Conservation (phyloP, 495 filamentous ascomycete genomes). For the Haplographium delicatum region DNA sequence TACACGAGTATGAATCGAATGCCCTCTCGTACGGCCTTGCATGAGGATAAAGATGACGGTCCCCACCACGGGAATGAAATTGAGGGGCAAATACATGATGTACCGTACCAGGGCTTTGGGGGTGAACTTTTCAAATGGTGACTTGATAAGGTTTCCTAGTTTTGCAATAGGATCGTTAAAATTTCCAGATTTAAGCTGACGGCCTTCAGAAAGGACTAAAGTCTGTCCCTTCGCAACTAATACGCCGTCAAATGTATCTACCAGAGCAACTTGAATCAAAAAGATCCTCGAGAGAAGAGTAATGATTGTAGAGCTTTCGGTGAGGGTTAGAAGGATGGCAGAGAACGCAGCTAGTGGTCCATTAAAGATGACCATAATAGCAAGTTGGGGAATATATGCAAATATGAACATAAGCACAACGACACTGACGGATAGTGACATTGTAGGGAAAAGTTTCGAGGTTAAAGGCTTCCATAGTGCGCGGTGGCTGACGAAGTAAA, state of each 20-base stretch:
- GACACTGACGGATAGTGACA: constrained; percentile 55
- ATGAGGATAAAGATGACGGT: constrained; percentile 72
- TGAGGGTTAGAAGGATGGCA: constrained; percentile 71
- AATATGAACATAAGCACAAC: constrained; percentile 68
- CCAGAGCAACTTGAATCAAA: constrained; percentile 69
- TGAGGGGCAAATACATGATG: constrained; percentile 76
- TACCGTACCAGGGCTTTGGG: constrained; percentile 63
- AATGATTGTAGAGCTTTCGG: constrained; percentile 75
- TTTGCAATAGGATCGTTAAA: constrained; percentile 54
- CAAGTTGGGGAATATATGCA: constrained; percentile 85
- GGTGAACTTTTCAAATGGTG: constrained; percentile 62
- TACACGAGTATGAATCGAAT: constrained; percentile 31
- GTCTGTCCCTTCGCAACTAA: constrained; percentile 52
- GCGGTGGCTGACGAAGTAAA: constrained; percentile 70
- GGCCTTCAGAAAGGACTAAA: constrained; percentile 60
- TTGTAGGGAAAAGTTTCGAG: constrained; percentile 60
- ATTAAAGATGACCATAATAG: constrained; percentile 73
- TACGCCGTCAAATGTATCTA: constrained; percentile 90
- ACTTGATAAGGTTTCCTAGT: constrained; percentile 67
- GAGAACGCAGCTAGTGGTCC: constrained; percentile 79
- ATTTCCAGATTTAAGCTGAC: constrained; percentile 58
- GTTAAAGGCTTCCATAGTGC: constrained; percentile 63
- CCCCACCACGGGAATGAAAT: constrained; percentile 84
- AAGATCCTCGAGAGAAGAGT: constrained; percentile 69
- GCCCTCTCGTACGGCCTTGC: constrained; percentile 52